Evolutionary conservation across 2,329 filamentous ascomycete genomes (phyloP).

Genomic region (Cucurbitaria berberidis): DNA sequence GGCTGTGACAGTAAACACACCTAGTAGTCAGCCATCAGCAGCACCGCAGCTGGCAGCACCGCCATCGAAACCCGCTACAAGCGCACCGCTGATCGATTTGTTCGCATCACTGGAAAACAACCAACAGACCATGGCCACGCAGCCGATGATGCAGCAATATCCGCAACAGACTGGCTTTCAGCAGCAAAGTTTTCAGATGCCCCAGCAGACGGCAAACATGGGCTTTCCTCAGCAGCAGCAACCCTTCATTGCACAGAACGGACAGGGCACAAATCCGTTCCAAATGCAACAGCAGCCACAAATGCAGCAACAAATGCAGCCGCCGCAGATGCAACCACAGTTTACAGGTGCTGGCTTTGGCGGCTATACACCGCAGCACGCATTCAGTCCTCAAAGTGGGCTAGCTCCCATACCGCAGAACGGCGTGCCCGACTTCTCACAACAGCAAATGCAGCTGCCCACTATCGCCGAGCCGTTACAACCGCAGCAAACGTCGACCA

Average conservation of each 20-base stretch:
- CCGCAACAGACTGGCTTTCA: constrained; percentile 39
- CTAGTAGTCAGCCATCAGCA: constrained; percentile 30
- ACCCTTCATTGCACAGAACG: constrained; percentile 61
- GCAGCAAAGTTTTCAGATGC: constrained; percentile 35
- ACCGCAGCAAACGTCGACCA: constrained; percentile 69
- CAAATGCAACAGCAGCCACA: constrained; percentile 70
- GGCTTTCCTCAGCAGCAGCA: constrained; percentile 42
- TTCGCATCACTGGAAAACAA: constrained; percentile 45
- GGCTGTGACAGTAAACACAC: constrained; percentile 31
- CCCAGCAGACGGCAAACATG: constrained; percentile 51
- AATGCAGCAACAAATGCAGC: constrained; percentile 48
- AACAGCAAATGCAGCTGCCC: constrained; percentile 43
- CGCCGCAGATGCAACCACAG: constrained; percentile 60
- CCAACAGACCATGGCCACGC: constrained; percentile 44
- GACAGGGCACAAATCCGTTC: constrained; percentile 89
- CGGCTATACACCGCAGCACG: constrained; percentile 74
- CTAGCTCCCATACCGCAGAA: constrained; percentile 60
- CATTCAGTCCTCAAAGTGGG: constrained; percentile 53
- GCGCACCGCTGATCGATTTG: constrained; percentile 43
- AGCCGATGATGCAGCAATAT: constrained; percentile 44
- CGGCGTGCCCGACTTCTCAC: constrained; percentile 54
- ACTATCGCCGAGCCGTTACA: constrained; percentile 51
- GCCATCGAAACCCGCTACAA: constrained; percentile 20
- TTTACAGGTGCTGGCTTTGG: constrained; percentile 83
- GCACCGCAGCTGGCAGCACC: constrained; percentile 27